Evolutionary conservation across 805 yeast genomes (phyloP), one percentile per base, ranked within the genome.

Genomic region (Pichia californica): DNA sequence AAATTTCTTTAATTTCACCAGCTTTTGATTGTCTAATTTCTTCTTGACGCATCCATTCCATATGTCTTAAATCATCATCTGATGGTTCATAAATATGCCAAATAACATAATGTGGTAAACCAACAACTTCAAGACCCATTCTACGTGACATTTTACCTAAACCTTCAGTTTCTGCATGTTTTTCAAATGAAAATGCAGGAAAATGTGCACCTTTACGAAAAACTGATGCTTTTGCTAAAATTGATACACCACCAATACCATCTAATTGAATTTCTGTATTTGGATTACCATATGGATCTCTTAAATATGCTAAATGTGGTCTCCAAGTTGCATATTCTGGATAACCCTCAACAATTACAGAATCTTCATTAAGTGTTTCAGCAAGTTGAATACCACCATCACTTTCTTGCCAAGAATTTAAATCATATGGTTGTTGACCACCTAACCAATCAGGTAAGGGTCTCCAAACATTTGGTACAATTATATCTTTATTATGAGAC

Each of bases 81-180:
- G 95, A 83, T 21, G 98, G 98, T 69, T 91, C 98, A 64, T 91
- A 91, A 51, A 87, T 82, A 63, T 88, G 96, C 98, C 98, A 91
- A 43, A 91, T 83, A 28, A 88, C 94, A 61, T 91, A 91, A 66
- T 91, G 96, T 11, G 96, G 95, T 54, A 91, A 71, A 0, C 98
- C 98, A 48, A 82, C 74, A 20, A 91, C 97, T 20, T 81, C 71
- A 61, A 76, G 86, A 5, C 91, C 89, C 95, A 91, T 87, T 49
- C 82, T 70, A 52, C 86, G 81, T 53, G 87, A 78, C 71, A 91
- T 72, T 59, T 86, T 88, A 36, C 95, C 99, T 63, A 93, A 91
- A 0, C 95, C 98, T 65, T 93, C 98, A 2, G 98, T 91, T 61
- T 91, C 99, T 4, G 98, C 99, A 61, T 93, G 98, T 55, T 87